Conservation (phyloP, 2,329 filamentous ascomycete genomes). For the Scytalidium lignicola region DNA sequence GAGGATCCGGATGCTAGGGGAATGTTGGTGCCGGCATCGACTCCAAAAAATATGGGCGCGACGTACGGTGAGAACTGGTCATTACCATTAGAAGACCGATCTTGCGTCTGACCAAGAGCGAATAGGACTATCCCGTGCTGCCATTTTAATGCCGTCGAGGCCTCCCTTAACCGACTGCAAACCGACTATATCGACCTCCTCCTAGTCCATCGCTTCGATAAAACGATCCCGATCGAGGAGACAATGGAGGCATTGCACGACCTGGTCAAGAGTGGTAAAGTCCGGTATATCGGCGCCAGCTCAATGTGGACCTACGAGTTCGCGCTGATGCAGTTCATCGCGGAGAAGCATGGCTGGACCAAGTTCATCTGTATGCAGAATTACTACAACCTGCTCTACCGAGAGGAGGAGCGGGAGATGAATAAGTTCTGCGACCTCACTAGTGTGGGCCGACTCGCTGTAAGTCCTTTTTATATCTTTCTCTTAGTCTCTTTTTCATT, state of each 20-base stretch:
- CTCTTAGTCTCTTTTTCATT: too few relatives aligned
- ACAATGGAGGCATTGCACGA: slow-evolving; percentile 55
- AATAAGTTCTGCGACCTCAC: slow-evolving; percentile 33
- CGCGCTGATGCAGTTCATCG: slow-evolving; percentile 39
- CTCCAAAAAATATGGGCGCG: slow-evolving; percentile 42
- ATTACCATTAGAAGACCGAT: too few relatives aligned
- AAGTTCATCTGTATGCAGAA: slow-evolving; percentile 52
- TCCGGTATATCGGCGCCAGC: slow-evolving; percentile 44
- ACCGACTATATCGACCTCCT: slow-evolving; percentile 53
- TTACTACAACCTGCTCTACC: slow-evolving; percentile 45
- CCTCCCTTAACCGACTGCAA: slow-evolving; percentile 47
- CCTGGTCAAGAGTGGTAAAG: slow-evolving; percentile 49
- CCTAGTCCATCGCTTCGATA: slow-evolving; percentile 53
- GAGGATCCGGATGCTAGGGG: slow-evolving; percentile 30
- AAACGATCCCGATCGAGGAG: slow-evolving; percentile 43
- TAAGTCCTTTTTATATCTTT: too few relatives aligned
- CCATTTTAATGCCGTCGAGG: slow-evolving; percentile 62
- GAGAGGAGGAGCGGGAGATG: slow-evolving; percentile 47
- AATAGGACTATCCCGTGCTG: slow-evolving; percentile 53
- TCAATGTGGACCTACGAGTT: slow-evolving; percentile 40
- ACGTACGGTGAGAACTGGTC: slow-evolving; percentile 1
- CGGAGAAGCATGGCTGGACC: slow-evolving; percentile 45
- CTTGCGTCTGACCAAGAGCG: too few relatives aligned
- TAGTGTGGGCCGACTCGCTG: slow-evolving; percentile 31
- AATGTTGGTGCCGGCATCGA: slow-evolving; percentile 29